Evolutionary conservation across 2,329 filamentous ascomycete genomes (phyloP).

Genomic region (Thielaviopsis populi): DNA sequence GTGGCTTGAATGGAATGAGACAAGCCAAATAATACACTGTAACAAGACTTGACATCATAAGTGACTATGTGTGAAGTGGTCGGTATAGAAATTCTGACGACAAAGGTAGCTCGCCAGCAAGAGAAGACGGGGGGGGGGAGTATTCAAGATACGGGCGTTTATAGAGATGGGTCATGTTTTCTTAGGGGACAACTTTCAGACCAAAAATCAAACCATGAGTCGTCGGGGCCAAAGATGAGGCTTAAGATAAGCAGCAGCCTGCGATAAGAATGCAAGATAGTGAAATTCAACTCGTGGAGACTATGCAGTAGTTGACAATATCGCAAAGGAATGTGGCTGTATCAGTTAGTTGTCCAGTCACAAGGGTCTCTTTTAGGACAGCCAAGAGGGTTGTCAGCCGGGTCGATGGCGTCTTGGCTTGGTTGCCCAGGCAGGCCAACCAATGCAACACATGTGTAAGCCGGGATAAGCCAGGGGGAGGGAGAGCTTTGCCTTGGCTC

Average conservation of each 20-base stretch:
- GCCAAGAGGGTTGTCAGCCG: neutral
- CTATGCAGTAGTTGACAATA: neutral
- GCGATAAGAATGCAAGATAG: neutral
- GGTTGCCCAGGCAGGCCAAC: neutral
- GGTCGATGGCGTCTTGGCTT: neutral
- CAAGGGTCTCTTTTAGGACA: neutral
- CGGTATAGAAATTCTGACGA: no score
- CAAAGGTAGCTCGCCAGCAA: no score
- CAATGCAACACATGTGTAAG: neutral
- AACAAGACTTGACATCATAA: neutral
- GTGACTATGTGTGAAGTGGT: no score
- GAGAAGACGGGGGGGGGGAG: no score
- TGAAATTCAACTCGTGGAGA: neutral
- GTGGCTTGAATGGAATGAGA: neutral
- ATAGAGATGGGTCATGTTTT: no score
- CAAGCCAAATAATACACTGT: no score
- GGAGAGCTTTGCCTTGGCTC: neutral
- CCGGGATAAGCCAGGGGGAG: neutral
- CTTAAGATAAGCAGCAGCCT: no score
- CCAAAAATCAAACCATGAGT: no score
- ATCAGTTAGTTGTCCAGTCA: neutral
- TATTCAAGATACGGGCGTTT: no score
- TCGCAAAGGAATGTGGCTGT: neutral
- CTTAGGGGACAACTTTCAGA: no score
- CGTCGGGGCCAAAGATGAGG: no score